phyloP scores from a whole-genome alignment of 2,329 filamentous ascomycete species.

The Decorospora gaudefroyi region DNA sequence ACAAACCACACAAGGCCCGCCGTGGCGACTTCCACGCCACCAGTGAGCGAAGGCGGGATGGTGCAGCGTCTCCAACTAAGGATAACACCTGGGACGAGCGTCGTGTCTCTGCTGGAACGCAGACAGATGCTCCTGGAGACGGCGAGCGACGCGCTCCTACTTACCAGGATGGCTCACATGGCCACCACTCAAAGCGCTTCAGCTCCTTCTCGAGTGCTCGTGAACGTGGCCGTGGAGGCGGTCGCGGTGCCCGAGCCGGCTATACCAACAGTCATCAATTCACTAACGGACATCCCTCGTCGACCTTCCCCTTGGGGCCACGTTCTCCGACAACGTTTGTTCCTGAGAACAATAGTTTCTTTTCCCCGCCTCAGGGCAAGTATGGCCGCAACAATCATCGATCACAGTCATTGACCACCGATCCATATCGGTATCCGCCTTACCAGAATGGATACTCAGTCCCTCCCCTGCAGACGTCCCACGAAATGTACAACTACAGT shows the following conservation, averaged over 20 bases:
- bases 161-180: conserved; percentile 37
- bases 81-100: conserved; percentile 38
- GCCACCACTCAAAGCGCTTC: conserved; percentile 42
- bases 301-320: conserved; percentile 43
- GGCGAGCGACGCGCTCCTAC: conserved; percentile 37
- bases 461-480: conserved; percentile 53
- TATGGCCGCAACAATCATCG: conserved; percentile 59
- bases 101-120: conserved; percentile 38
- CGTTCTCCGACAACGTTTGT: conserved; percentile 45
- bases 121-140: conserved; percentile 43
- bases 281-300: conserved; percentile 48
- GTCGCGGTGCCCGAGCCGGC: conserved; percentile 52
- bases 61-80: conserved; percentile 39
- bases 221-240: conserved; percentile 56
- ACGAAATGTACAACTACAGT: conserved; percentile 62
- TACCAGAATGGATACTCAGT: conserved; percentile 47
- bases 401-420: conserved; percentile 65
- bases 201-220: conserved; percentile 46
- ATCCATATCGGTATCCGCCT: conserved; percentile 53
- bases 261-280: conserved; percentile 47
- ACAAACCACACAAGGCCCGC: conserved; percentile 37
- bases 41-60: conserved; percentile 42
- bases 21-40: conserved; percentile 36
- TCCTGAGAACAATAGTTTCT: conserved; percentile 43
- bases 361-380: conserved; percentile 41